Conservation (phyloP, 1,284 basidiomycete genomes). For the Cryptococcus sp. region DNA sequence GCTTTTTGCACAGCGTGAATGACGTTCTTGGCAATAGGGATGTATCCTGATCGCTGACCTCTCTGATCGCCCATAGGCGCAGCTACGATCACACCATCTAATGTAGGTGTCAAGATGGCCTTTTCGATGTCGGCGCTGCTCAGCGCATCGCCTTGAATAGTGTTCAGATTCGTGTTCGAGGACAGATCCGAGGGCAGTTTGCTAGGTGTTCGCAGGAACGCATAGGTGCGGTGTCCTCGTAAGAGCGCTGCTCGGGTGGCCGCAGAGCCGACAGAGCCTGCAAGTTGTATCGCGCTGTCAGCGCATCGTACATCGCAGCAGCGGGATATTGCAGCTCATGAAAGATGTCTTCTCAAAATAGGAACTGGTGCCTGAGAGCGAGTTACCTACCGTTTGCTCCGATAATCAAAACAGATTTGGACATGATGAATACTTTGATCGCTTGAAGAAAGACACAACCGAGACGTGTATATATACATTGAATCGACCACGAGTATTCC, state of each 20-base stretch:
- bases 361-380: too few relatives aligned
- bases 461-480: too few relatives aligned
- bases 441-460: too few relatives aligned
- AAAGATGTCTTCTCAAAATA: too few relatives aligned
- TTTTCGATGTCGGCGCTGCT: neutral
- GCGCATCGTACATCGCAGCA: too few relatives aligned
- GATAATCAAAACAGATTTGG: too few relatives aligned
- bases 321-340: too few relatives aligned
- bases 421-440: too few relatives aligned
- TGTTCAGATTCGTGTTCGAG: neutral
- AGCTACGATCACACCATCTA: constrained; percentile 11
- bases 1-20: constrained; percentile 9
- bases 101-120: neutral
- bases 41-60: constrained; percentile 4
- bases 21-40: constrained; percentile 8
- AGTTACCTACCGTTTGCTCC: too few relatives aligned
- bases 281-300: too few relatives aligned
- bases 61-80: constrained; percentile 13
- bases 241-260: constrained; percentile 8
- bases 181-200: constrained; percentile 7
- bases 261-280: constrained; percentile 13
- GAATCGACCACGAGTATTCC: too few relatives aligned
- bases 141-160: constrained; percentile 11
- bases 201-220: constrained; percentile 11
- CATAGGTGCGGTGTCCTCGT: neutral